A percentile compares a stretch with the other conserved stretches of the same genome.
Conservation (phyloP, 2,329 filamentous ascomycete genomes). For the Fusarium decemcellulare region DNA sequence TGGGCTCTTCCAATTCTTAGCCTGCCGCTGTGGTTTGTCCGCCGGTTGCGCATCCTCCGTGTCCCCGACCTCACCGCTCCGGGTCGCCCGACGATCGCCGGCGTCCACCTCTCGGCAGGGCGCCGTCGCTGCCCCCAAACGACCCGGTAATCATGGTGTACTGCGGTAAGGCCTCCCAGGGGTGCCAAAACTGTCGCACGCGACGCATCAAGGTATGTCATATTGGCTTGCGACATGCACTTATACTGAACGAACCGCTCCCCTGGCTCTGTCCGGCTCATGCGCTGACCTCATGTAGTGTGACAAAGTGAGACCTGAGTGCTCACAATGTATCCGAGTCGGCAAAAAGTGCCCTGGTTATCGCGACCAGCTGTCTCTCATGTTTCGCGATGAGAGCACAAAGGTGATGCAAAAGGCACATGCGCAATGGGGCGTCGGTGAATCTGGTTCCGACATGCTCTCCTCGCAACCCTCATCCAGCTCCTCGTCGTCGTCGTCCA, state of each 20-base stretch:
- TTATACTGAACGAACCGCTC: not conserved
- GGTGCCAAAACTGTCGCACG: conserved; percentile 67
- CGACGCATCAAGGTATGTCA: conserved; percentile 67
- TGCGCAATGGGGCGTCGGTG: conserved; percentile 61
- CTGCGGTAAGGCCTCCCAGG: conserved; percentile 70
- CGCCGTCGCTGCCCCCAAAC: conserved; percentile 10
- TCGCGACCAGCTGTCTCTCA: conserved; percentile 73
- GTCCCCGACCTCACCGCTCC: conserved; percentile 20
- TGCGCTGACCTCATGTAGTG: conserved; percentile 59
- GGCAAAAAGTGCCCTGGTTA: conserved; percentile 75
- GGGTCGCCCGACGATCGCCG: conserved; percentile 21
- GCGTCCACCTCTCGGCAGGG: conserved; percentile 23
- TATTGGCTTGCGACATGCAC: conserved; percentile 14
- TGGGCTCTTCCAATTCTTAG: not conserved
- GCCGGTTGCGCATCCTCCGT: conserved; percentile 11
- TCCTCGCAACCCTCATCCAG: conserved; percentile 43
- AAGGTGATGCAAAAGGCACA: conserved; percentile 73
- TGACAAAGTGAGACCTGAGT: conserved; percentile 72
- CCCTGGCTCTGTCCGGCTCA: not conserved
- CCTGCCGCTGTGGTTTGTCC: conserved; percentile 18
- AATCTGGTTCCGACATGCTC: conserved; percentile 33
- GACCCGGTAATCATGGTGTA: conserved; percentile 63
- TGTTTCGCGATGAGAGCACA: conserved; percentile 77
- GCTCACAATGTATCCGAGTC: conserved; percentile 73
- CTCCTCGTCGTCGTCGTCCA: conserved; percentile 36